phyloP scores from a whole-genome alignment of 2,329 filamentous ascomycete species.

The Plectosphaerella sp. region DNA sequence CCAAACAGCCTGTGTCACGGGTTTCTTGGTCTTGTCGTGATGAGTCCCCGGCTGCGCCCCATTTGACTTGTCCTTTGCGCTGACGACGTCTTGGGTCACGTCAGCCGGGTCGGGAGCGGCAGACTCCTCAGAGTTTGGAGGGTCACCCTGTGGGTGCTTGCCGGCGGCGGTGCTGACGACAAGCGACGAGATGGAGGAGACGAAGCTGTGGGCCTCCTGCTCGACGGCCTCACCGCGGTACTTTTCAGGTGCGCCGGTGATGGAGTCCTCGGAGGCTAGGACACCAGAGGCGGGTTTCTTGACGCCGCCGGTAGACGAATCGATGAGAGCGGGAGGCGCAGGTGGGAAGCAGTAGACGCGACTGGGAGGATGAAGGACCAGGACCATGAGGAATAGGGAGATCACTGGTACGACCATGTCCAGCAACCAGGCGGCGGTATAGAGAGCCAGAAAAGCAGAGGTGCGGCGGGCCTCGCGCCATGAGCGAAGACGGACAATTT shows the following conservation, averaged over 20 bases:
- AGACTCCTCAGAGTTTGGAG: conserved; percentile 30
- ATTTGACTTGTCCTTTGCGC: conserved; percentile 34
- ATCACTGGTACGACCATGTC: conserved; percentile 66
- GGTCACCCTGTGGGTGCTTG: conserved; percentile 65
- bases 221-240: conserved; percentile 81
- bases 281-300: conserved; percentile 75
- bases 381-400: conserved; percentile 52
- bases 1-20: conserved; percentile 74
- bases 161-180: conserved; percentile 72
- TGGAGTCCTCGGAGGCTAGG: conserved; percentile 69
- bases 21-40: conserved; percentile 74
- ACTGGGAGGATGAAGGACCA: conserved; percentile 62
- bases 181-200: conserved; percentile 36
- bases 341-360: conserved; percentile 68
- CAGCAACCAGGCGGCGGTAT: conserved; percentile 63
- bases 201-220: conserved; percentile 67
- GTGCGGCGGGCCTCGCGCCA: conserved; percentile 74
- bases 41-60: conserved; percentile 44
- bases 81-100: conserved; percentile 28
- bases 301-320: conserved; percentile 64
- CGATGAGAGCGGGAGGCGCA: conserved; percentile 69
- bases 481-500: conserved; percentile 70
- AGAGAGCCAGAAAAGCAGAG: conserved; percentile 52
- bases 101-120: conserved; percentile 45
- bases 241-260: conserved; percentile 78